A percentile compares a stretch with the other conserved stretches of the same genome.
Evolutionary conservation across 345 rosid genomes (phyloP).

Genomic region (Rhodamnia argentea): DNA sequence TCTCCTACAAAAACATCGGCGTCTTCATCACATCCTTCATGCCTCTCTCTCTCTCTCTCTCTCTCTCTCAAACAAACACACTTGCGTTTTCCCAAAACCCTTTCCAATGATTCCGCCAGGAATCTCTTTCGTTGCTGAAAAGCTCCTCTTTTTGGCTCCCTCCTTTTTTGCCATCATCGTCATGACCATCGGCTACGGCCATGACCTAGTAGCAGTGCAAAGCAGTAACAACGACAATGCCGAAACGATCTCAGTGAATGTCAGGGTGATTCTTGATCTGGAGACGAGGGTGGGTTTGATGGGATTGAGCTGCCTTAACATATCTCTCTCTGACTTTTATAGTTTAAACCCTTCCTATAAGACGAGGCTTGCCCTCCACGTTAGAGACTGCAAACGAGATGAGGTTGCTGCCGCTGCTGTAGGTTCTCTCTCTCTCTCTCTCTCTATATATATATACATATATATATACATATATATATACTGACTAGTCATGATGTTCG

Average conservation of each 20-base stretch:
- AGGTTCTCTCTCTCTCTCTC: not conserved
- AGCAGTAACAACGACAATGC: not conserved
- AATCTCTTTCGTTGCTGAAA: not conserved
- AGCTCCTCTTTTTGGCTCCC: not conserved
- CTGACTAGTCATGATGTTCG: not conserved
- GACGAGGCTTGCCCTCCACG: not conserved
- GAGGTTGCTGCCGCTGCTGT: not conserved
- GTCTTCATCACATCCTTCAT: not conserved
- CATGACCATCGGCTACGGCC: fast-evolving
- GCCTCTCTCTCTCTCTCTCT: not conserved
- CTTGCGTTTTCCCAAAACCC: not conserved
- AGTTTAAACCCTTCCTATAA: not conserved
- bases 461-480: no score
- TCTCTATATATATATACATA: no score
- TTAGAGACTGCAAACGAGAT: not conserved
- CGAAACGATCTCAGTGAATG: not conserved
- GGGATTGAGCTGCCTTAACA: not conserved
- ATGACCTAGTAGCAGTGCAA: not conserved
- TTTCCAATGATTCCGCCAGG: not conserved
- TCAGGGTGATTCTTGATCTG: not conserved
- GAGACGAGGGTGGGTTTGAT: not conserved
- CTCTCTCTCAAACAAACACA: not conserved
- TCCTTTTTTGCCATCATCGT: not conserved
- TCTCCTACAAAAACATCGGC: not conserved
- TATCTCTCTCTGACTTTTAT: not conserved